Base-by-base conservation (phyloP, 495 filamentous ascomycete genomes). In the Amniculicola lignicola region DNA sequence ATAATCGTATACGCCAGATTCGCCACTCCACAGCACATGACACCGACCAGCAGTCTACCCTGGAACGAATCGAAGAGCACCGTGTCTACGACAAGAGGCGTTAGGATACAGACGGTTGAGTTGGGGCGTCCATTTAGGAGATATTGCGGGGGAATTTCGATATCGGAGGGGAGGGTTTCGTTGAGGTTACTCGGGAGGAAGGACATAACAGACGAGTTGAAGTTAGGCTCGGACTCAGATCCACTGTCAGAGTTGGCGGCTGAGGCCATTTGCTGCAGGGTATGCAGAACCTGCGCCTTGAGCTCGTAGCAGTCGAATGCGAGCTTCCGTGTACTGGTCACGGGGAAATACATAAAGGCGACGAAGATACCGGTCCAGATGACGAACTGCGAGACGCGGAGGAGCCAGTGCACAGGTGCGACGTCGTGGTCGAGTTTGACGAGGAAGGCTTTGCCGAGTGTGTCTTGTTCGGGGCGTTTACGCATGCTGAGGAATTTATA, bases 221-320 rank as follows among this genome's bases (percentile, higher is more conserved):
- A 9, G 37, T 10, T 6, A 9, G 19, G 37, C n/a, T n/a, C n/a
- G n/a, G n/a, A n/a, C n/a, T n/a, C n/a, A n/a, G n/a, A n/a, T n/a
- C n/a, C n/a, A n/a, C n/a, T n/a, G n/a, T n/a, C n/a, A n/a, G n/a
- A n/a, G n/a, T n/a, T n/a, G n/a, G n/a, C n/a, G n/a, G n/a, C n/a
- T n/a, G n/a, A n/a, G n/a, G n/a, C n/a, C n/a, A n/a, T n/a, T n/a
- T n/a, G n/a, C 9, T 18, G 9, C 37, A 19, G 6, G 37, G 19
- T 40, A 18, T 18, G 11, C 37, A 40, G 16, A 12, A 10, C 37
- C 16, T 40, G 37, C 7, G 7, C 15, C 15, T 47, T 28, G 10
- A 47, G 25, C 25, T 47, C 25, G 43, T 27, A 47, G 25, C 43
- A 47, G 25, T 47, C 25, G 11, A 47, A 23, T n/a, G 43, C 25